Conservation (phyloP, 2,329 filamentous ascomycete genomes). For the Ophiocordyceps camponoti-leonardi region DNA sequence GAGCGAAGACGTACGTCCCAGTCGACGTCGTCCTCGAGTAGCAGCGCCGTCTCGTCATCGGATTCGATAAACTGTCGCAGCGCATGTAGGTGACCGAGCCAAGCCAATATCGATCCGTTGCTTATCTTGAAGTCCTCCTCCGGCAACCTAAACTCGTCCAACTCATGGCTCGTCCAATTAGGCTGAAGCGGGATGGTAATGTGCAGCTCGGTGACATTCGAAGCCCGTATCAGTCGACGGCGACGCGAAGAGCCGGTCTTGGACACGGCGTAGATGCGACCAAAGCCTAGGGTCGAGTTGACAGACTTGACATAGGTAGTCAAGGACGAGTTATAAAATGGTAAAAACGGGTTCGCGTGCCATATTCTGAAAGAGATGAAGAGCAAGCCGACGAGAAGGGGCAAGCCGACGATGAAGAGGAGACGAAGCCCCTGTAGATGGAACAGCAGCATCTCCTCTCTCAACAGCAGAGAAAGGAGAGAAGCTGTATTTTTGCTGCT, state of each 20-base stretch:
- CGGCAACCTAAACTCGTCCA: background rate
- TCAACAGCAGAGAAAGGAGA: too few species aligned
- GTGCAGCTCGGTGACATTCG: background rate
- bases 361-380: too few species aligned
- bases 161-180: background rate
- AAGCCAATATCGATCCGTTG: background rate
- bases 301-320: background rate
- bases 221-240: background rate
- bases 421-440: too few species aligned
- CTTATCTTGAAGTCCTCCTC: background rate
- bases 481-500: too few species aligned
- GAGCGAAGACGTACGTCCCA: background rate
- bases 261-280: background rate
- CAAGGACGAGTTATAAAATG: background rate
- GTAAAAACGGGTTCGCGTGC: too few species aligned
- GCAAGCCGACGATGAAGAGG: too few species aligned
- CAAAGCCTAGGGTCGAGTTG: background rate
- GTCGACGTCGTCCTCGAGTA: background rate
- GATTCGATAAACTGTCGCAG: background rate
- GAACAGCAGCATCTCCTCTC: too few species aligned
- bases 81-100: background rate
- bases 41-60: background rate
- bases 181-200: background rate
- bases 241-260: background rate
- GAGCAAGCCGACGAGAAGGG: too few species aligned